Conservation (phyloP, 345 rosid species). For the Isatis tinctoria region DNA sequence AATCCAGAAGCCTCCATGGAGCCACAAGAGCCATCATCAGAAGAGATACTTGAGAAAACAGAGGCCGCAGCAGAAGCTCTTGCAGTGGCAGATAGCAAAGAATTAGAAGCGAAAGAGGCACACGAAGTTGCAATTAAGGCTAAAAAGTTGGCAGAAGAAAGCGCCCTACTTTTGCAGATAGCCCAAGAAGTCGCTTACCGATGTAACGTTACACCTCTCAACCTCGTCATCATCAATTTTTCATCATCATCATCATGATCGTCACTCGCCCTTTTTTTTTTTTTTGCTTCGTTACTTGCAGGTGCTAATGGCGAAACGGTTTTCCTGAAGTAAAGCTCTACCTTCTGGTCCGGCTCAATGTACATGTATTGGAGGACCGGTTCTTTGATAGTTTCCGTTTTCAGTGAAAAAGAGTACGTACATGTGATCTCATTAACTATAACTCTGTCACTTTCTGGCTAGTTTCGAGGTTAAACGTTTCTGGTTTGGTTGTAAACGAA, state of each 20-base stretch:
- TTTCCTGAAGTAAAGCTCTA: not conserved
- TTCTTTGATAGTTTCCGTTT: not conserved
- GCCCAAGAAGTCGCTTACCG: not conserved
- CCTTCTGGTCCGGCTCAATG: not conserved
- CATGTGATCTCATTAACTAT: not conserved
- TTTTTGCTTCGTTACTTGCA: slow-evolving; percentile 13
- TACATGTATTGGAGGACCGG: not conserved
- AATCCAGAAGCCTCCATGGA: slow-evolving; percentile 35
- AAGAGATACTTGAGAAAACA: not conserved
- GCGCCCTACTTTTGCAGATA: not conserved
- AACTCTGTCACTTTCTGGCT: not conserved
- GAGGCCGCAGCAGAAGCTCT: slow-evolving; percentile 44
- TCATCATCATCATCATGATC: not conserved
- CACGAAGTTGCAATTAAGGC: slow-evolving; percentile 42
- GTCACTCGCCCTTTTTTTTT: slow-evolving; percentile 1
- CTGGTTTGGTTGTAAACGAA: not conserved
- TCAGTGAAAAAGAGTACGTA: not conserved
- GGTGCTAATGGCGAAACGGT: not conserved
- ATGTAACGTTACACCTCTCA: slow-evolving; percentile 1
- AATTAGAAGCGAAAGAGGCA: slow-evolving; percentile 9
- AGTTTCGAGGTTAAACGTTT: not conserved
- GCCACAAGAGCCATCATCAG: slow-evolving; percentile 10
- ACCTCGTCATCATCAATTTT: not conserved
- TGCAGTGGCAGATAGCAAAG: slow-evolving; percentile 49
- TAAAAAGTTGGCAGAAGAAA: slow-evolving; percentile 35